Conservation (phyloP, 345 rosid genomes). For the Adansonia digitata region DNA sequence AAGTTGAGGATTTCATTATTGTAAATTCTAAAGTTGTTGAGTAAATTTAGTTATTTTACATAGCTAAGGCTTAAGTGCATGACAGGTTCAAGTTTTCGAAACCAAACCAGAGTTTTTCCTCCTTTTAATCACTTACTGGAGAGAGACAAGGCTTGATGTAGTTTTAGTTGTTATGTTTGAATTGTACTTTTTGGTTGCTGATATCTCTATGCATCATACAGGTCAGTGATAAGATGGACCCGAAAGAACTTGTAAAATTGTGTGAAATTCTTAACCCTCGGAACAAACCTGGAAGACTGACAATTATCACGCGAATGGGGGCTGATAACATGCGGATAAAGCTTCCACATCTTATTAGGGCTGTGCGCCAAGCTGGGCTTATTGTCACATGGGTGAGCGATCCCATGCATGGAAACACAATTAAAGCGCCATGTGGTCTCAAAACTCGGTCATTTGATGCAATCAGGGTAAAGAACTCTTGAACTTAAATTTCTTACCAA, state of each 20-base stretch:
- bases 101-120: background rate
- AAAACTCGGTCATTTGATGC: conserved; percentile 63
- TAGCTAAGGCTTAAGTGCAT: background rate
- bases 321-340: conserved; percentile 64
- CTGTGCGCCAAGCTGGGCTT: conserved; percentile 58
- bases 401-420: conserved; percentile 70
- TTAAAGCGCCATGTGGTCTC: conserved; percentile 59
- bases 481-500: background rate
- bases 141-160: background rate
- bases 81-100: background rate
- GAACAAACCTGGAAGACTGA: conserved; percentile 59
- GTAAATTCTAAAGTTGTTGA: background rate
- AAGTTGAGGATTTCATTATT: background rate
- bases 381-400: conserved; percentile 72
- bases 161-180: background rate
- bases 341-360: conserved; percentile 57
- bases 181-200: background rate
- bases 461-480: conserved; percentile 37
- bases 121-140: background rate
- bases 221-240: conserved; percentile 74
- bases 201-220: conserved; percentile 12
- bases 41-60: background rate
- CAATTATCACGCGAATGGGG: conserved; percentile 59
- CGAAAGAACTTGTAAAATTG: conserved; percentile 49
- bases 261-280: conserved; percentile 59